Percentiles rank a stretch among this genome's conserved stretches.
Conservation (phyloP, 2,329 filamentous ascomycete genomes). For the Karstenula rhodostoma region DNA sequence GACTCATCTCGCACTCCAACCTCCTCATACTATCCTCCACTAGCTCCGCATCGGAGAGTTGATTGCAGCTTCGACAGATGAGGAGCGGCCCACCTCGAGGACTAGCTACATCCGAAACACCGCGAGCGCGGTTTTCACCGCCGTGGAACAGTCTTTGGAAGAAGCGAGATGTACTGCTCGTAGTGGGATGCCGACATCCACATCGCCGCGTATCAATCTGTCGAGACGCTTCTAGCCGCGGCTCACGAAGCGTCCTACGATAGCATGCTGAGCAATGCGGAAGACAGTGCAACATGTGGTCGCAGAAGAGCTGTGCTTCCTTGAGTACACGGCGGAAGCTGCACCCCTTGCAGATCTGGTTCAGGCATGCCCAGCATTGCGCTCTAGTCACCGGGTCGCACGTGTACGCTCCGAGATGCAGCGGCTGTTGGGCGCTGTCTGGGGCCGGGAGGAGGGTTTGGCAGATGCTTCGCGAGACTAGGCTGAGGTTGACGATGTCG, state of each 20-base stretch:
- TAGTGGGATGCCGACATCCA: neutral
- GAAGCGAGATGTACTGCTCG: neutral
- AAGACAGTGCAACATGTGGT: no score
- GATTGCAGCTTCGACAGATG: neutral
- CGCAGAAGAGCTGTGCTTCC: no score
- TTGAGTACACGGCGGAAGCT: no score
- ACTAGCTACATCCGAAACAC: conserved; percentile 14
- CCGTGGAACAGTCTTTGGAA: neutral
- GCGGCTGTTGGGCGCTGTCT: conserved; percentile 13
- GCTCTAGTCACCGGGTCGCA: no score
- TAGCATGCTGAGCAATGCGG: no score
- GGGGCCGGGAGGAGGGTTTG: conserved; percentile 31
- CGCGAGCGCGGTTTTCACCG: no score
- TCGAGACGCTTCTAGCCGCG: no score
- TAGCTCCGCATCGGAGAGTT: conserved; percentile 20
- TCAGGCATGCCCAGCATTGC: no score
- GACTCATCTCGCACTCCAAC: neutral
- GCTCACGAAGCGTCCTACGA: no score
- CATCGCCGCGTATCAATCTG: no score
- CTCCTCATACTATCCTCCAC: conserved; percentile 16
- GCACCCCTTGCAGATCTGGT: no score
- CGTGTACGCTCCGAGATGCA: no score
- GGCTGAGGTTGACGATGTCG: conserved; percentile 34
- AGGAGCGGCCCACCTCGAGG: conserved; percentile 13
- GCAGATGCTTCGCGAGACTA: conserved; percentile 36